A percentile compares a stretch with the other conserved stretches of the same genome.
These are phyloP conservation scores for Amanita pseudoporphyria DNA, from an alignment of 768 basidiomycete genomes.

Conservation along the genomic window DNA sequence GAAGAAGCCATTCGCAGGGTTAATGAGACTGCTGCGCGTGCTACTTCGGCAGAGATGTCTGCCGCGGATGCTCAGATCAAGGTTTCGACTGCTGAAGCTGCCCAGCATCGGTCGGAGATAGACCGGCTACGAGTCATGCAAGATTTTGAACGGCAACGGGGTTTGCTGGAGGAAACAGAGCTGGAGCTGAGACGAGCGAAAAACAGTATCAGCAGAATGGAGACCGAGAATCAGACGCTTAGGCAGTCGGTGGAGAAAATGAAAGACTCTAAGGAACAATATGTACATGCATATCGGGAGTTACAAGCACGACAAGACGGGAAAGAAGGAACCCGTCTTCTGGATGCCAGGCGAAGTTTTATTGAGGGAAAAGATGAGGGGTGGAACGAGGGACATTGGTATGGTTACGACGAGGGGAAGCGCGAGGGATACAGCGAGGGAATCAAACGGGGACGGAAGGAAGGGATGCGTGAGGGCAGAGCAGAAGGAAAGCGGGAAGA, in stretches of 20 bases:
- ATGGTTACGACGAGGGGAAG: conserved; percentile 29
- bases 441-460: conserved; percentile 27
- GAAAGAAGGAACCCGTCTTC: conserved; percentile 26
- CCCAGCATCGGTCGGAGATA: conserved; percentile 26
- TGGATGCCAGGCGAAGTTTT: conserved; percentile 34
- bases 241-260: conserved; percentile 12
- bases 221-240: conserved; percentile 22
- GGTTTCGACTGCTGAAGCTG: conserved; percentile 30
- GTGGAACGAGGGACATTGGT: conserved; percentile 25
- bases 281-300: conserved; percentile 28
- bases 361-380: conserved; percentile 35
- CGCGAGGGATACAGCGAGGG: conserved; percentile 35
- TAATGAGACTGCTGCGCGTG: conserved; percentile 40
- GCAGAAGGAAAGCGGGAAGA: conserved; percentile 38
- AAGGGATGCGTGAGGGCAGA: conserved; percentile 35
- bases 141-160: conserved; percentile 37
- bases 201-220: conserved; percentile 25
- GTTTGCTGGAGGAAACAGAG: conserved; percentile 38
- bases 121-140: conserved; percentile 18
- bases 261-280: conserved; percentile 27
- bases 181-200: conserved; percentile 28
- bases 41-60: conserved; percentile 40
- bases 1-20: conserved; percentile 47
- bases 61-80: conserved; percentile 31
- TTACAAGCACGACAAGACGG: conserved; percentile 33